Conservation (phyloP, 495 filamentous ascomycete genomes). For the Bombardia bombarda region DNA sequence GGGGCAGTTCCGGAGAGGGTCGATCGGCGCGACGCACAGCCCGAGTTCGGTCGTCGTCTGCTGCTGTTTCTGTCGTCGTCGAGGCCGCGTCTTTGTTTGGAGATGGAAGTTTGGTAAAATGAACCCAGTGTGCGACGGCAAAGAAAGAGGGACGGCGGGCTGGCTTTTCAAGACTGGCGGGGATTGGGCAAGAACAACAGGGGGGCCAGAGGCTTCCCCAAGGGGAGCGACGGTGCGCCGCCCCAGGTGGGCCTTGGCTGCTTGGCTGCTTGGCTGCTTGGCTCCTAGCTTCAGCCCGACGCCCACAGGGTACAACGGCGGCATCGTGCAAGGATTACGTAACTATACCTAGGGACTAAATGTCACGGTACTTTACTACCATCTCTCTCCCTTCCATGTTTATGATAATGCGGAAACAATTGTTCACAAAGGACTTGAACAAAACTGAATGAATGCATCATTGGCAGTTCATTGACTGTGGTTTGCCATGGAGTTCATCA, state of each 20-base stretch:
- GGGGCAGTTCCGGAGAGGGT: no score
- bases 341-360: no score
- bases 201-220: slow-evolving; percentile 5
- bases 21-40: background rate
- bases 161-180: slow-evolving; percentile 13
- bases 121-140: slow-evolving; percentile 14
- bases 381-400: no score
- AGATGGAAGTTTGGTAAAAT: slow-evolving; percentile 11
- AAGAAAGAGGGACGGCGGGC: slow-evolving; percentile 9
- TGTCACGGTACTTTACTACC: no score
- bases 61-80: background rate
- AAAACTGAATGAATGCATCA: no score
- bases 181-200: slow-evolving; percentile 10
- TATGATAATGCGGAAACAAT: no score
- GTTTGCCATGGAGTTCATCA: no score
- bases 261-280: no score
- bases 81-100: slow-evolving; percentile 8
- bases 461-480: no score
- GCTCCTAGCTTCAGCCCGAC: slow-evolving; percentile 7
- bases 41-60: background rate
- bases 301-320: background rate
- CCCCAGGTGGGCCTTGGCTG: slow-evolving; percentile 4
- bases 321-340: background rate
- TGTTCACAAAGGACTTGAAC: no score
- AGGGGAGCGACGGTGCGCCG: slow-evolving; percentile 9